Base-by-base conservation (phyloP, 2,329 filamentous ascomycete genomes). In the Myriosclerotinia curreyana region DNA sequence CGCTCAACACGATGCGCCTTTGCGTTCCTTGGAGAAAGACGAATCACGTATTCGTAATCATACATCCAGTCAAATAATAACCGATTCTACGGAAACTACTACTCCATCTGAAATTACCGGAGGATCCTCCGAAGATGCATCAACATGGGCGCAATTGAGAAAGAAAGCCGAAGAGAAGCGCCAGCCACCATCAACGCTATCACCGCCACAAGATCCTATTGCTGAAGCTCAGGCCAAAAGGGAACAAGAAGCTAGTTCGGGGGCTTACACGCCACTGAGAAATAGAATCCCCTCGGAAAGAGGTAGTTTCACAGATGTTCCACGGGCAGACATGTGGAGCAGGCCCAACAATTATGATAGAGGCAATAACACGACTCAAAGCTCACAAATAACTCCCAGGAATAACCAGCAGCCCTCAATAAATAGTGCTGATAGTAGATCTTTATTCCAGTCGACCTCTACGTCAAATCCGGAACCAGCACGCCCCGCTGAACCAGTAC, bases 181-280 rank as follows among this genome's bases (percentile, higher is more conserved):
- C 25, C 60, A 46, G 25, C 40, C 25, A 11, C 25, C 51, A 25
- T 6, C 48, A 51, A 7, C 22, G 22, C 36, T 34, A n/a, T 36
- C 44, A n/a, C 50, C 44, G 11, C n/a, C 48, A 60, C 46, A 44
- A 40, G 53, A 67, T 42, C 52, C 48, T 14, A 71, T 71, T 61
- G 60, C 63, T 11, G 60, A 67, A 60, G 69, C 46, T 42, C 69
- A 72, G 22, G 63, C 67, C 42, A 58, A 69, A 62, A 69, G 72
- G 60, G 72, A 74, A 62, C 63, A 70, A 51, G 46, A 71, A 34
- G 65, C 72, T 15, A 69, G 55, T 25, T 56, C 34, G 8, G 67
- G 62, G n/a, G 64, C 36, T 51, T 74, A 73, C 58, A 71, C 65
- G 15, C 69, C 72, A 20, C 34, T 74, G 15, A 52, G 62, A 44